Base-by-base conservation (phyloP, 2,329 filamentous ascomycete species). In the Talaromyces islandicus region DNA sequence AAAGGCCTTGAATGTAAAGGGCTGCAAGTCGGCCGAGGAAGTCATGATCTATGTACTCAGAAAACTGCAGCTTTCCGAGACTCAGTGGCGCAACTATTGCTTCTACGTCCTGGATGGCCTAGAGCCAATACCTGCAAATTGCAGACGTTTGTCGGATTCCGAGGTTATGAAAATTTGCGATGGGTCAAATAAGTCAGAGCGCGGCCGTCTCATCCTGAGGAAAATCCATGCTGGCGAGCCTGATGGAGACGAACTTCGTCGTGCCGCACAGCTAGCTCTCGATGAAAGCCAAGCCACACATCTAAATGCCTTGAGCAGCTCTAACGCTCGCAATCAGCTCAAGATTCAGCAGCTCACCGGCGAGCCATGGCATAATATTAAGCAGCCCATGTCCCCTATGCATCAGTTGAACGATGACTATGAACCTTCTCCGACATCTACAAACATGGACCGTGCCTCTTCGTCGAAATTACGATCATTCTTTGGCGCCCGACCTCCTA, bases 211-310 rank as follows among this genome's bases (percentile, higher is more conserved):
- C 43, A 97, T 99, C 63, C 80, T 99, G 19, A 83, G 93, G 63
- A 93, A 94, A 70, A 92, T 96, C n/a, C 91, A 94, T 62, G 88
- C 90, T 24, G 93, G 92, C 17, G 91, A 95, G 70, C 94, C 94
- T 0, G 91, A 93, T 52, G 85, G 89, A 55, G 86, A 92, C 14
- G 94, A 99, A 76, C 81, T 97, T 57, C 87, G 91, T 68, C 85
- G 91, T 57, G 93, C 94, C 27, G 91, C 93, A 24, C 89, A 88
- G 65, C 96, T 99, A 67, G 93, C 92, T 11, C 81, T 90, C 74
- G 91, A 97, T 69, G 93, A 97, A 76, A 88, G 85, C 64, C 88
- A 89, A 72, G 87, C 91, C 64, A 86, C 83, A 55, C 88, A 91
- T 67, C 81, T 80, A 57, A 84, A 85, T 54, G 84, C 84, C 54